Evolutionary conservation across 2,329 filamentous ascomycete species (phyloP).

Genomic region (Colletotrichum tabaci): DNA sequence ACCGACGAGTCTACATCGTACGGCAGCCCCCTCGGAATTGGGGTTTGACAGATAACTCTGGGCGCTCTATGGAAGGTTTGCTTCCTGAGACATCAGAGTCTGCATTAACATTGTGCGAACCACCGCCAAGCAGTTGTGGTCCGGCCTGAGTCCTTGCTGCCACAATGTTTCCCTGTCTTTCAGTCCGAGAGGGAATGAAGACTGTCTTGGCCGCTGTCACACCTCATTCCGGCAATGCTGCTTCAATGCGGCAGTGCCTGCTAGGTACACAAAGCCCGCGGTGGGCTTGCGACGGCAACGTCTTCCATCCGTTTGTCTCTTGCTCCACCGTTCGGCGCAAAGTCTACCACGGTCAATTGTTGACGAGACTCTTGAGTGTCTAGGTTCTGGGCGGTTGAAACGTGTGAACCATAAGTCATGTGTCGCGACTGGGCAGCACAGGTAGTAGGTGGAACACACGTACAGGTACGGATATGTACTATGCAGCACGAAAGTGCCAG

Average conservation of each 20-base stretch:
- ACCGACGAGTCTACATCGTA: not conserved
- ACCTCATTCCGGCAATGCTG: not conserved
- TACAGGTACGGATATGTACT: not conserved
- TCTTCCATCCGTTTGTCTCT: conserved; percentile 10
- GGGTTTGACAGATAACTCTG: conserved; percentile 25
- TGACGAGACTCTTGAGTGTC: conserved; percentile 20
- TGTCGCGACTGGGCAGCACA: conserved; percentile 2
- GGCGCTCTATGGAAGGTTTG: conserved; percentile 26
- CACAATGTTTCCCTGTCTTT: conserved; percentile 17
- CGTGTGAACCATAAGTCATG: conserved; percentile 15
- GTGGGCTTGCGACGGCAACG: conserved; percentile 13
- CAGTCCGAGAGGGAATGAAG: not conserved
- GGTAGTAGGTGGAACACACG: not conserved
- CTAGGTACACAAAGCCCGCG: not conserved
- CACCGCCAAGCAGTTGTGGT: conserved; percentile 17
- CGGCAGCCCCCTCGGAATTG: conserved; percentile 1
- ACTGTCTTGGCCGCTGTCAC: conserved; percentile 29
- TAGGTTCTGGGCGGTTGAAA: conserved; percentile 27
- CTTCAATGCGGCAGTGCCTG: too few relatives aligned
- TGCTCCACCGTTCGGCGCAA: conserved; percentile 25
- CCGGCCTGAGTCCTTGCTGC: conserved; percentile 22
- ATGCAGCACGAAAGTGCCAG: not conserved
- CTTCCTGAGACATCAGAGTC: conserved; percentile 30
- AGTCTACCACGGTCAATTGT: conserved; percentile 7
- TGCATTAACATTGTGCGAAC: conserved; percentile 10